Evolutionary conservation across 306 rosid species (phyloP), one percentile per base, ranked within the genome.

Genomic region (Begonia fuchsioides): DNA sequence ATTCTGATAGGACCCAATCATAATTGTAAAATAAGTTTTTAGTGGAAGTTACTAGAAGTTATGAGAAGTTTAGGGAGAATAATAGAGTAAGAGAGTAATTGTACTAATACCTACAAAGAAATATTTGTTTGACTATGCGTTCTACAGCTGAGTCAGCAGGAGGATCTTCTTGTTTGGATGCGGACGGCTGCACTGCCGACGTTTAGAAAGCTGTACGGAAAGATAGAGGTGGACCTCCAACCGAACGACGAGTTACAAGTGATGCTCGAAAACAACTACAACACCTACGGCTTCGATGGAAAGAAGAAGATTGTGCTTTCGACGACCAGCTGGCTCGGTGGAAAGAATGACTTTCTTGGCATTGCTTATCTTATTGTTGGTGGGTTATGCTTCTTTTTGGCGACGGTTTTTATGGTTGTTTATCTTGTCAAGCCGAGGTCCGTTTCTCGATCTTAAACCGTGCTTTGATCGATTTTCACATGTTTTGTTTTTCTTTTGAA

Each of bases 391-490:
- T 79, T 82, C 83, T 69, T 78, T 67, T 59, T 86, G 81, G 88
- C 93, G 15, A 43, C 82, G 83, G 54, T 74, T 64, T 86, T 86
- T 73, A 79, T 90, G 32, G 44, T 86, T 54, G 83, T 86, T 19
- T 86, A 86, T 63, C 85, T 86, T 44, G 70, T 82, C 56, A 86
- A 86, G 72, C 96, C 96, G 68, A 86, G 96, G 96, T 86, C 76
- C 57, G 50, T 44, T 46, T 59, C 32, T 20, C 32, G 32, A 20
- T 20, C 32, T 20, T 20, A 20, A 20, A 20, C 5, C 5, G 3
- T 20, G 32, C 32, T 20, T 6, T 20, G 32, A 20, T 20, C 32
- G 3, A 20, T 20, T 20, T 64, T 26, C 15, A 2, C n/a, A 40
- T 40, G 11, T 40, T 40, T 40, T 40, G 11, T 40, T 40, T 10